Evolutionary conservation across 208 protist genomes (phyloP), one percentile per base, ranked within the genome.

Genomic region (Entamoeba dispar): DNA sequence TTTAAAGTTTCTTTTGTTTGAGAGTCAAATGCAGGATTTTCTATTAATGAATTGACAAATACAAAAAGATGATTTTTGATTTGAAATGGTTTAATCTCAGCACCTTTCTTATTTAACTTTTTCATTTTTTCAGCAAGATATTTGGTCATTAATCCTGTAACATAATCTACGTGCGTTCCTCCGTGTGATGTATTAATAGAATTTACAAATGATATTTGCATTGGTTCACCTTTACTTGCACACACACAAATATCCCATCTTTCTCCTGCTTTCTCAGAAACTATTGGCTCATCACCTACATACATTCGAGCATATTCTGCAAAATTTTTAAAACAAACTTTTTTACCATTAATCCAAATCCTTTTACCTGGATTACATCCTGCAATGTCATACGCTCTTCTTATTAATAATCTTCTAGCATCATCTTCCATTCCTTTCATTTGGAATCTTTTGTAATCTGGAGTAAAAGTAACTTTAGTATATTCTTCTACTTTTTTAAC

Each of bases 191-290:
- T 99, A 17, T 96, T 97, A 94, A 99, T 99, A 61, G 96, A 97
- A 95, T 99, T 99, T 27, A 99, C 99, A 95, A 99, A 99, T 94
- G 97, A 98, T 10, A 99, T 97, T 95, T 99, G 98, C 94, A 98
- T 96, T 92, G 98, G 99, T 27, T 96, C 86, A 43, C 93, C 92
- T 50, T 97, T 97, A 22, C 97, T 97, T 93, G 98, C 22, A 8
- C 96, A 96, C 15, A 99, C 96, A 94, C 96, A 97, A 49, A 99
- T 96, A 95, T 99, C 97, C 98, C 99, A 99, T 52, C 98, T 95
- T 77, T 98, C 97, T 94, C 49, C 49, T 6, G 51, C 43, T 73
- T 92, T 38, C 38, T 43, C 27, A 17, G 91, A 91, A 8, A 92
- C 27, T 27, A 91, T 49, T 22, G 6, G 10, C 22, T 91, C 77